Percentiles rank a stretch among this genome's conserved stretches.
Evolutionary conservation across 441 rosid species (phyloP).

Genomic region (Pelargonium citronellum): DNA sequence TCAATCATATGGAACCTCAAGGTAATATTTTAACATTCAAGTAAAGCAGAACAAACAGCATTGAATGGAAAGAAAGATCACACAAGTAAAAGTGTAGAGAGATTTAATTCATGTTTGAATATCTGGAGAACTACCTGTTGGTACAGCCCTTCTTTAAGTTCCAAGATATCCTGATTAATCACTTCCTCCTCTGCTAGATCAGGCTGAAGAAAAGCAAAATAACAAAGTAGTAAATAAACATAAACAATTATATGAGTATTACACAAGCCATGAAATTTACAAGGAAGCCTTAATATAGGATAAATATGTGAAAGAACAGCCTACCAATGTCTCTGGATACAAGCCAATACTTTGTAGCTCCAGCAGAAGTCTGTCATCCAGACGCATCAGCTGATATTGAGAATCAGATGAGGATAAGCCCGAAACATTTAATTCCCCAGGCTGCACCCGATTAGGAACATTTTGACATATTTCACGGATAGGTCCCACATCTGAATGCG

Average conservation of each 20-base stretch:
- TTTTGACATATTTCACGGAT: conserved; percentile 27
- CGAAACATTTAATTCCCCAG: conserved; percentile 31
- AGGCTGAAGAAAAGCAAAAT: conserved; percentile 48
- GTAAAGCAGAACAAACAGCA: neutral
- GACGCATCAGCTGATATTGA: conserved; percentile 59
- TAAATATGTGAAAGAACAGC: conserved; percentile 21
- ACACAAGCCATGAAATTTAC: neutral
- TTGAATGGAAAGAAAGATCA: neutral
- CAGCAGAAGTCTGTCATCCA: conserved; percentile 68
- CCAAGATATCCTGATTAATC: conserved; percentile 52
- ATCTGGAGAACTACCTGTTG: conserved; percentile 49
- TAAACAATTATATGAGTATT: neutral
- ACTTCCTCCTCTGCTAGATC: conserved; percentile 72
- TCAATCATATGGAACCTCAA: neutral
- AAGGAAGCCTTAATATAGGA: neutral
- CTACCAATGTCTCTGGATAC: conserved; percentile 75
- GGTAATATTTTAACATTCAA: neutral
- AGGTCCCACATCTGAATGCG: conserved; percentile 48
- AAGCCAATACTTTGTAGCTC: conserved; percentile 85
- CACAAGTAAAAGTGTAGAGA: neutral
- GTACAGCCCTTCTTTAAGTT: conserved; percentile 57
- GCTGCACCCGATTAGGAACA: conserved; percentile 35
- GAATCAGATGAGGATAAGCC: conserved; percentile 43
- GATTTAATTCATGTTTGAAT: neutral
- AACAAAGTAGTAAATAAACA: neutral